Evolutionary conservation across 495 filamentous ascomycete species (phyloP).

Genomic region (Aspergillus homomorphus): DNA sequence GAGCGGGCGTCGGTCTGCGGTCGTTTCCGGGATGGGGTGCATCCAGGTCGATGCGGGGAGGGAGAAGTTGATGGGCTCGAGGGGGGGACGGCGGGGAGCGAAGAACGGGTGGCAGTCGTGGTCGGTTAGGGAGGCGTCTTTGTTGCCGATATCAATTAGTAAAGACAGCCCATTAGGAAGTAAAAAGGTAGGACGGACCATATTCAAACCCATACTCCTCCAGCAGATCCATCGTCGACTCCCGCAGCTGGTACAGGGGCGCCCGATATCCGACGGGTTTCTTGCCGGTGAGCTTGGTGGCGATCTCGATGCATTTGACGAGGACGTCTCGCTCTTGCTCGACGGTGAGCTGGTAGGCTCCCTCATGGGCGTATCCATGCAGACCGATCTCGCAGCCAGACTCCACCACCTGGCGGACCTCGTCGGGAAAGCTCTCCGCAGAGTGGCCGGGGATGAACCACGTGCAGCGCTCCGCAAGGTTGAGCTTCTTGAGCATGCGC

Average conservation of each 20-base stretch:
- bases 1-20: slow-evolving; percentile 32
- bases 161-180: no score
- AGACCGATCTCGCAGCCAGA: slow-evolving; percentile 57
- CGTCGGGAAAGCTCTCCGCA: slow-evolving; percentile 56
- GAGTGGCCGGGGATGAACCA: slow-evolving; percentile 67
- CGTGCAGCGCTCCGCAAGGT: slow-evolving; percentile 50
- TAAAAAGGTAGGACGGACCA: slow-evolving; percentile 15
- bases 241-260: slow-evolving; percentile 50
- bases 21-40: slow-evolving; percentile 44
- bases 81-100: slow-evolving; percentile 45
- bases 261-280: slow-evolving; percentile 51
- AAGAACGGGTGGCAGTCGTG: slow-evolving; percentile 55
- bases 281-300: slow-evolving; percentile 42
- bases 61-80: slow-evolving; percentile 49
- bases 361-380: slow-evolving; percentile 60
- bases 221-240: slow-evolving; percentile 47
- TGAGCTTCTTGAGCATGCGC: slow-evolving; percentile 53
- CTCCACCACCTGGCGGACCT: slow-evolving; percentile 51
- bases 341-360: slow-evolving; percentile 45
- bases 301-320: slow-evolving; percentile 45
- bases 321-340: slow-evolving; percentile 53
- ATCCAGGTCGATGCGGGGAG: slow-evolving; percentile 54
- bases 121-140: slow-evolving; percentile 52
- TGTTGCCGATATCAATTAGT: no score
- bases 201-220: slow-evolving; percentile 53